Evolutionary conservation across 2,329 filamentous ascomycete genomes (phyloP).

Genomic region (Calycina marina): DNA sequence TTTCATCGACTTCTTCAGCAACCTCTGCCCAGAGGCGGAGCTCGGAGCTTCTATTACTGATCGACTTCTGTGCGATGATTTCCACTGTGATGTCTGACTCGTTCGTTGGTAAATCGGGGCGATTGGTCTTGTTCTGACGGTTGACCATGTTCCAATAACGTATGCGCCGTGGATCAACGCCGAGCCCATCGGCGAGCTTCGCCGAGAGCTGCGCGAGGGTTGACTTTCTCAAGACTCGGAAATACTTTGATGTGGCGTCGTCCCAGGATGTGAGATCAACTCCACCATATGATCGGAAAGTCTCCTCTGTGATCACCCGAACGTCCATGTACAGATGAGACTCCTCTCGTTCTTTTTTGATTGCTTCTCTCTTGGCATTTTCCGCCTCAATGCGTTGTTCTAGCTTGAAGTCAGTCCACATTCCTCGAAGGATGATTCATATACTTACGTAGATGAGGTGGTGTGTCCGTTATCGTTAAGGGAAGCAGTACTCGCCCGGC

Average conservation of each 20-base stretch:
- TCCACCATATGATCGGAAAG: conserved; percentile 67
- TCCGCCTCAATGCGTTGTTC: conserved; percentile 72
- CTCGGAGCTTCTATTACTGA: conserved; percentile 48
- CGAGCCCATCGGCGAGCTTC: conserved; percentile 55
- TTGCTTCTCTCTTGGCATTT: conserved; percentile 56
- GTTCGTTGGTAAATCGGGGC: conserved; percentile 75
- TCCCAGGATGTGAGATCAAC: conserved; percentile 71
- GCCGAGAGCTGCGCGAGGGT: conserved; percentile 62
- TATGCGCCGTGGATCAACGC: conserved; percentile 51
- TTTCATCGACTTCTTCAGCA: conserved; percentile 46
- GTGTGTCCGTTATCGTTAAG: conserved; percentile 65
- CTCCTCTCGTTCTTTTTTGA: conserved; percentile 80
- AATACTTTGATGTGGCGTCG: conserved; percentile 44
- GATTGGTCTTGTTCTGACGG: conserved; percentile 89
- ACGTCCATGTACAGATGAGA: conserved; percentile 84
- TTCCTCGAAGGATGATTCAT: conserved; percentile 1
- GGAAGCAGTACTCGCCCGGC: conserved; percentile 70
- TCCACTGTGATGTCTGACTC: conserved; percentile 66
- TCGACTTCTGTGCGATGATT: conserved; percentile 52
- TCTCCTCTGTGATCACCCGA: conserved; percentile 65
- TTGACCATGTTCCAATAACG: conserved; percentile 97
- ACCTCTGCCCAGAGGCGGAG: conserved; percentile 82
- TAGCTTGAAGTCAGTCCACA: conserved; percentile 23
- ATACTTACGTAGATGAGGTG: conserved; percentile 59
- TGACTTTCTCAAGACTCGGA: conserved; percentile 61